Evolutionary conservation across 2,329 filamentous ascomycete species (phyloP).

Genomic region (Pyrenochaeta sp.): DNA sequence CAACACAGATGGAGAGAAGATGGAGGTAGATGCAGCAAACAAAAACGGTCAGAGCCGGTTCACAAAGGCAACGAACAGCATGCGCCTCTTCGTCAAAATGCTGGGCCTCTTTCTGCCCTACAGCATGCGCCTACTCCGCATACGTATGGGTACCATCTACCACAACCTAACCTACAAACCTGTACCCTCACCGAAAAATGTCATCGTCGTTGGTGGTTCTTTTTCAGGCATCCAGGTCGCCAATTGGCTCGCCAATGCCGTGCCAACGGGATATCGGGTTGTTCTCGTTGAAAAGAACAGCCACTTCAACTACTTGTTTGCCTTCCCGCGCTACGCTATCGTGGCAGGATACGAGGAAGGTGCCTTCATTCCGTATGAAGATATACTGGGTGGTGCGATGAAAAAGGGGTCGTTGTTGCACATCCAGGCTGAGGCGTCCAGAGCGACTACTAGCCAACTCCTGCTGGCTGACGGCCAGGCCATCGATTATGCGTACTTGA

Average conservation of each 20-base stretch:
- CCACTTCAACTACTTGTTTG: conserved; percentile 69
- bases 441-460: conserved; percentile 52
- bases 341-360: conserved; percentile 62
- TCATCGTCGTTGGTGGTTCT: not conserved
- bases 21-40: not conserved
- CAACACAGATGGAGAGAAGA: not conserved
- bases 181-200: not conserved
- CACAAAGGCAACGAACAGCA: not conserved
- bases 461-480: conserved; percentile 54
- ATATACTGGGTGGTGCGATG: conserved; percentile 44
- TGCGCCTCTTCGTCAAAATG: not conserved
- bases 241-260: not conserved
- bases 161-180: not conserved
- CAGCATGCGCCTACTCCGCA: not conserved
- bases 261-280: conserved; percentile 55
- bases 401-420: conserved; percentile 24
- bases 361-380: conserved; percentile 68
- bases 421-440: not conserved
- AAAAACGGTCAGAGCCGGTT: not conserved
- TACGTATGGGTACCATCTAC: not conserved
- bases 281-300: conserved; percentile 67
- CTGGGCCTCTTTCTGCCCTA: not conserved
- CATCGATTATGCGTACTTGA: conserved; percentile 63
- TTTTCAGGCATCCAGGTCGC: not conserved
- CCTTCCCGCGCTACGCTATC: conserved; percentile 67